These are phyloP conservation scores for Panicum hallii DNA, from an alignment of 202 grass and related monocot genomes.

Conservation along the genomic window DNA sequence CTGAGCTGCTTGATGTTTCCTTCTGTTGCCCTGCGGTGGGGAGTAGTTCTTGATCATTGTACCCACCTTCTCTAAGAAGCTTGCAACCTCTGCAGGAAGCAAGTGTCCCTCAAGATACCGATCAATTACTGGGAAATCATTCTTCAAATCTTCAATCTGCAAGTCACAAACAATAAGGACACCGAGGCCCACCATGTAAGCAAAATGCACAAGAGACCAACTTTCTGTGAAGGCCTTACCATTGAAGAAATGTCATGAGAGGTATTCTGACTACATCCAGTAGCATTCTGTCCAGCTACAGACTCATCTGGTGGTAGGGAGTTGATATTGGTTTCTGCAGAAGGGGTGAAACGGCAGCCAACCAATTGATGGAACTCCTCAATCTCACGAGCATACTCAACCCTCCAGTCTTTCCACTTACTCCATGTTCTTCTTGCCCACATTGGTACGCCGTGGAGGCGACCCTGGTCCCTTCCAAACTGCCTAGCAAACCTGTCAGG, in stretches of 20 bases:
- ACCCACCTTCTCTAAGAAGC: constrained; percentile 56
- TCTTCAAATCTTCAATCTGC: constrained; percentile 63
- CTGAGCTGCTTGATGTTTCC: constrained; percentile 37
- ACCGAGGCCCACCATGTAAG: constrained; percentile 18
- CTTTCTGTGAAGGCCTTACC: constrained; percentile 39
- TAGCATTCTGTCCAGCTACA: constrained; percentile 28
- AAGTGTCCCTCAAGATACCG: constrained; percentile 54
- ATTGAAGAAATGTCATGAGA: constrained; percentile 48
- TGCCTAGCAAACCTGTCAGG: constrained; percentile 70
- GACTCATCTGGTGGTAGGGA: constrained; percentile 36
- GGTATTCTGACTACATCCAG: constrained; percentile 29
- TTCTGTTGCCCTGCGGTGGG: constrained; percentile 34
- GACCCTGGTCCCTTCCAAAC: constrained; percentile 66
- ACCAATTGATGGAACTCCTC: constrained; percentile 69
- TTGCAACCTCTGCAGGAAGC: constrained; percentile 59
- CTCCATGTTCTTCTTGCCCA: constrained; percentile 70
- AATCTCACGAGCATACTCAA: constrained; percentile 71
- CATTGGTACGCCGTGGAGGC: constrained; percentile 55
- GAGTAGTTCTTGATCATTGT: constrained; percentile 60
- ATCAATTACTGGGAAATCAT: constrained; percentile 63
- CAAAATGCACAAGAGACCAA: constrained; percentile 1
- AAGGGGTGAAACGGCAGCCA: constrained; percentile 58
- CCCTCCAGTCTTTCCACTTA: constrained; percentile 66
- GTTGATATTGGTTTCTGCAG: constrained; percentile 46
- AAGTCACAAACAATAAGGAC: constrained; percentile 28